Evolutionary conservation across 176 grass and related monocot species (phyloP).

Genomic region (Aegilops speltoides): DNA sequence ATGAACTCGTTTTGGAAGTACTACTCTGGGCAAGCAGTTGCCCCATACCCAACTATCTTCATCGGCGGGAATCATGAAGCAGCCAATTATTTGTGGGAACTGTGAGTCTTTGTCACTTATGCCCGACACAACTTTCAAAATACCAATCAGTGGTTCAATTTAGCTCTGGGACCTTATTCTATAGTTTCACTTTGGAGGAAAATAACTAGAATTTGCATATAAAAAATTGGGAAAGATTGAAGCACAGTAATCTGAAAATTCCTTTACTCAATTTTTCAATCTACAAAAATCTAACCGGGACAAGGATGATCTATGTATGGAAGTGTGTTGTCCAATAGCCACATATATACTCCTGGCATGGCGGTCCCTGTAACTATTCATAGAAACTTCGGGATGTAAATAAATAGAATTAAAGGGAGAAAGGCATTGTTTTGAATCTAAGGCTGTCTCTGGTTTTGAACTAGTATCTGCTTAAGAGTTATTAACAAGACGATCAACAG

Average conservation of each 20-base stretch:
- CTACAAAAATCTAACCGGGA: neutral
- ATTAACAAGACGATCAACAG: neutral
- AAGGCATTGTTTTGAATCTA: neutral
- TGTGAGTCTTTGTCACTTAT: constrained; percentile 57
- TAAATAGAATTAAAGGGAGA: neutral
- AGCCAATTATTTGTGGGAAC: constrained; percentile 92
- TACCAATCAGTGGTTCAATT: neutral
- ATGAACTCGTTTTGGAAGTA: constrained; percentile 98
- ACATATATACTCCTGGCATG: neutral
- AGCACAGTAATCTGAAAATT: neutral
- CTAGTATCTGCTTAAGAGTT: neutral
- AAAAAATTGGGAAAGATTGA: neutral
- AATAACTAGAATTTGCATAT: neutral
- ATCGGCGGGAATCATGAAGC: constrained; percentile 92
- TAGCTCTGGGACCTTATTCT: neutral
- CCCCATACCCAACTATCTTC: constrained; percentile 86
- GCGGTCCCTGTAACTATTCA: neutral
- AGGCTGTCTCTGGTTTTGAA: neutral
- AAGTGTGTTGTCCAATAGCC: neutral
- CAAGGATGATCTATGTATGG: neutral
- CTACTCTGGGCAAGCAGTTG: constrained; percentile 80
- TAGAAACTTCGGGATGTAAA: neutral
- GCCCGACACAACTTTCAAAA: neutral
- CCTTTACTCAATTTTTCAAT: neutral
- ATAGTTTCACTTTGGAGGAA: constrained; percentile 12